These are phyloP conservation scores for Phytophthora sp. DNA, from an alignment of 352 stramenopile genomes.

Conservation along the genomic window DNA sequence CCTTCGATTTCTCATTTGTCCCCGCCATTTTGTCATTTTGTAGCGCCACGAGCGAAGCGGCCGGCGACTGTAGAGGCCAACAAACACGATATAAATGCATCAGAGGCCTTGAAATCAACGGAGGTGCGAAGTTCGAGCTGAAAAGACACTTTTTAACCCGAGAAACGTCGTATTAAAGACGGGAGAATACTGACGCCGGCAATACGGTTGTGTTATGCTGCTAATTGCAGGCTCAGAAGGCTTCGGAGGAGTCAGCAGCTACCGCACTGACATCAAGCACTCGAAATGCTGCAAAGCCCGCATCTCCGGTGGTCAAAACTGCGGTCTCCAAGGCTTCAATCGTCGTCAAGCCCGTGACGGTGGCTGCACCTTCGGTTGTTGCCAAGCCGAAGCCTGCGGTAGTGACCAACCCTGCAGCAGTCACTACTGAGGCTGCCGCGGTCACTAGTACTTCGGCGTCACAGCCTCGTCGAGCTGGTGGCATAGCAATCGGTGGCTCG, in stretches of 20 bases:
- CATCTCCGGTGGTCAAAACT: constrained; percentile 3
- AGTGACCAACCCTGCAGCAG: background rate
- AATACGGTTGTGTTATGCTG: background rate
- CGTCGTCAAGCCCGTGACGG: background rate
- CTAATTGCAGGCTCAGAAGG: constrained; percentile 9
- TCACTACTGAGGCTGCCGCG: background rate
- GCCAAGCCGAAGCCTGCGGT: background rate
- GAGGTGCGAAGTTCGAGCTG: constrained; percentile 21
- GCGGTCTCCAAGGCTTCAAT: constrained; percentile 4
- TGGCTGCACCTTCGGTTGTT: constrained; percentile 1
- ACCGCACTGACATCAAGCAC: background rate
- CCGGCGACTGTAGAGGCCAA: constrained; percentile 6
- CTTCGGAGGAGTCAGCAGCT: background rate
- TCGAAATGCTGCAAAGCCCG: background rate
- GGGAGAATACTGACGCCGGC: too few relatives aligned
- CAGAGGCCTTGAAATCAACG: background rate
- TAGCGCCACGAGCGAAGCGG: constrained; percentile 42
- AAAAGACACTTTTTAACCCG: background rate
- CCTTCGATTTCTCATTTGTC: constrained; percentile 5
- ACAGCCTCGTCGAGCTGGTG: constrained; percentile 18
- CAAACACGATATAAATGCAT: background rate
- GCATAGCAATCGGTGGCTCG: constrained; percentile 34
- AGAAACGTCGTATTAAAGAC: background rate
- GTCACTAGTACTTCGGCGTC: background rate
- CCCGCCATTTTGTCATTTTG: background rate